Evolutionary conservation across 306 rosid genomes (phyloP).

Genomic region (Purshia tridentata): DNA sequence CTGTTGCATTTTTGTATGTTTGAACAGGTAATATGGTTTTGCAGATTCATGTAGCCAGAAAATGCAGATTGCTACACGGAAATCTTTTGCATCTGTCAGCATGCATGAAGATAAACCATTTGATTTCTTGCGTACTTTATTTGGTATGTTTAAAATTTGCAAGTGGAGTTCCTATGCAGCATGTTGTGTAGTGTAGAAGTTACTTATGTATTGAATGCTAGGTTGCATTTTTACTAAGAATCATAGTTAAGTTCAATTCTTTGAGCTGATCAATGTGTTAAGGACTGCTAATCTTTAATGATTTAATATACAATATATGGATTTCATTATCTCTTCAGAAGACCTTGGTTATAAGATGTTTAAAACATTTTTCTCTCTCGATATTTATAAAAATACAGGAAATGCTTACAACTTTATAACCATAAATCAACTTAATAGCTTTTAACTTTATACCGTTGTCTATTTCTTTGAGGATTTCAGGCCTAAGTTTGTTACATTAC

Average conservation of each 20-base stretch:
- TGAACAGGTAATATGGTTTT: constrained; percentile 42
- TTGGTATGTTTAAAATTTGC: constrained; percentile 52
- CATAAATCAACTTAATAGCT: too few species aligned
- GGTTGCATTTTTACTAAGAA: constrained; percentile 14
- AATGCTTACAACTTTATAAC: too few species aligned
- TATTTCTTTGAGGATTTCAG: constrained; percentile 6
- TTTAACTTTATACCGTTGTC: not conserved
- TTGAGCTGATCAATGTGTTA: not conserved
- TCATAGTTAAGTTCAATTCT: constrained; percentile 7
- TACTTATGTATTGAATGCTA: not conserved
- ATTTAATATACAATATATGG: not conserved
- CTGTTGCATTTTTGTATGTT: constrained; percentile 20
- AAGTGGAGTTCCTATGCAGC: not conserved
- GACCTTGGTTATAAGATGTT: not conserved
- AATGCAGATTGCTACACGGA: constrained; percentile 38
- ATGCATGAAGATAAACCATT: constrained; percentile 71
- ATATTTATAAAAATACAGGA: too few species aligned
- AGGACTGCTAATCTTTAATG: not conserved
- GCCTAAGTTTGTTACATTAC: constrained; percentile 15
- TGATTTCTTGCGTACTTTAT: constrained; percentile 74
- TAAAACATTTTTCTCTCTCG: too few species aligned
- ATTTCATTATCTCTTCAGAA: not conserved
- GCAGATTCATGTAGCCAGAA: constrained; percentile 58
- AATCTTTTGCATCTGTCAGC: constrained; percentile 72
- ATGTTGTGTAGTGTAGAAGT: not conserved